Percentiles rank a stretch among this genome's conserved stretches.
Evolutionary conservation across 495 filamentous ascomycete species (phyloP).

Genomic region (Xylaria bambusicola): DNA sequence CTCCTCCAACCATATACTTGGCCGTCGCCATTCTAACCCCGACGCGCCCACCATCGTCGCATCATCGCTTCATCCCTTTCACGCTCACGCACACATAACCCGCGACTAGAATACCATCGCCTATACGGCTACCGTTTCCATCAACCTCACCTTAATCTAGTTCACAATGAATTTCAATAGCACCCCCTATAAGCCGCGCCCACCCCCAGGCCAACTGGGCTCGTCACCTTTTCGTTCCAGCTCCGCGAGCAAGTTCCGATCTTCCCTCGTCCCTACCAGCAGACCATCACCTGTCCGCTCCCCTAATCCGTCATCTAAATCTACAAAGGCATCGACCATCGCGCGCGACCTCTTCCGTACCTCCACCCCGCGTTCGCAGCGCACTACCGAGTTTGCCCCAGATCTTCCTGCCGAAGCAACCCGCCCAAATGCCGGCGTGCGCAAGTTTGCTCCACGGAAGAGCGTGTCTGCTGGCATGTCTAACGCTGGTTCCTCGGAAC

Average conservation of each 20-base stretch:
- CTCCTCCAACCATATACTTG: background rate
- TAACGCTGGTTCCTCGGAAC: constrained; percentile 39
- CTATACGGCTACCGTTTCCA: background rate
- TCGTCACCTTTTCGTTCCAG: constrained; percentile 36
- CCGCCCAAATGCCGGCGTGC: constrained; percentile 21
- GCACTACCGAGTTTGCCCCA: constrained; percentile 40
- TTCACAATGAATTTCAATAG: constrained; percentile 27
- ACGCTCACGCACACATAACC: background rate
- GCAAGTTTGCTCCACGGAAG: constrained; percentile 31
- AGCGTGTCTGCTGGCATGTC: constrained; percentile 35
- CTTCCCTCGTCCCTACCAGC: constrained; percentile 32
- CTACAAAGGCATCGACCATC: constrained; percentile 15
- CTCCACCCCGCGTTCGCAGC: constrained; percentile 32
- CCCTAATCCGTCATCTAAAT: constrained; percentile 18
- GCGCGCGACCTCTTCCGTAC: constrained; percentile 43
- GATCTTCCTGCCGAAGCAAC: constrained; percentile 30
- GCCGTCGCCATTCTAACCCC: background rate
- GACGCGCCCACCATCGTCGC: background rate
- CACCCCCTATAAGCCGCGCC: constrained; percentile 33
- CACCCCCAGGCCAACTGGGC: constrained; percentile 32
- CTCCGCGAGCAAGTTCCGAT: constrained; percentile 31
- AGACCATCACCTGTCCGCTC: constrained; percentile 23
- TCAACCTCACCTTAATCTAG: background rate
- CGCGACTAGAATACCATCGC: background rate
- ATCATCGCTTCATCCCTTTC: background rate